These are phyloP conservation scores for Fraxinus nigra DNA, from an alignment of 305 asterid genomes.

Conservation along the genomic window DNA sequence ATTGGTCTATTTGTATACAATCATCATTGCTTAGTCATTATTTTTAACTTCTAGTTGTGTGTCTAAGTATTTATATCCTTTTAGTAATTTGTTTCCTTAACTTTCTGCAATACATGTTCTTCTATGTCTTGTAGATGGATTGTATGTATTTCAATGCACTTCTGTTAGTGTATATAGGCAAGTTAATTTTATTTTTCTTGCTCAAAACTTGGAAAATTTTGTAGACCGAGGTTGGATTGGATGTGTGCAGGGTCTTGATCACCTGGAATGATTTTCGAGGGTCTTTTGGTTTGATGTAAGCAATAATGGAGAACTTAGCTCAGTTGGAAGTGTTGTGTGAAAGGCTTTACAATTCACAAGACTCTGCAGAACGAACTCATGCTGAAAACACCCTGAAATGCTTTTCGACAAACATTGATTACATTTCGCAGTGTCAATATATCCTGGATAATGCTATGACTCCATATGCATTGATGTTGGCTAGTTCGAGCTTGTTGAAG, in stretches of 20 bases:
- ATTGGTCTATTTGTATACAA: conserved; percentile 29
- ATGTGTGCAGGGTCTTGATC: conserved; percentile 65
- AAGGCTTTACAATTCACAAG: conserved; percentile 95
- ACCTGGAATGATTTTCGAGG: conserved; percentile 47
- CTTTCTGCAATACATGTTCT: conserved; percentile 19
- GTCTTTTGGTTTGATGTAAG: conserved; percentile 39
- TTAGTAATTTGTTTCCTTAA: conserved; percentile 14
- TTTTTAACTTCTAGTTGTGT: conserved; percentile 19
- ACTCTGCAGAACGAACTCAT: conserved; percentile 90
- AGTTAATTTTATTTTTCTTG: conserved; percentile 6
- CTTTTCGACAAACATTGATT: conserved; percentile 89
- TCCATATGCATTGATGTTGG: conserved; percentile 98
- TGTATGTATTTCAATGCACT: conserved; percentile 31
- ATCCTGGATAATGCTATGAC: conserved; percentile 97
- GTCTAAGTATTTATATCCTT: conserved; percentile 21
- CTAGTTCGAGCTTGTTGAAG: conserved; percentile 99
- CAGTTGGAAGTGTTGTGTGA: conserved; percentile 97
- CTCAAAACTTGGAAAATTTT: conserved; percentile 43
- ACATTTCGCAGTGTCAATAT: conserved; percentile 96
- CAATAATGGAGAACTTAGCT: conserved; percentile 92
- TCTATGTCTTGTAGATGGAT: conserved; percentile 16
- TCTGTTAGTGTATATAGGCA: neutral
- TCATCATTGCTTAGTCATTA: conserved; percentile 25
- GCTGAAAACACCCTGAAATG: conserved; percentile 96
- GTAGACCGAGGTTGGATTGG: conserved; percentile 77